Evolutionary conservation across 768 basidiomycete species (phyloP), one percentile per base, ranked within the genome.

Genomic region (Cystobasidium ongulense): DNA sequence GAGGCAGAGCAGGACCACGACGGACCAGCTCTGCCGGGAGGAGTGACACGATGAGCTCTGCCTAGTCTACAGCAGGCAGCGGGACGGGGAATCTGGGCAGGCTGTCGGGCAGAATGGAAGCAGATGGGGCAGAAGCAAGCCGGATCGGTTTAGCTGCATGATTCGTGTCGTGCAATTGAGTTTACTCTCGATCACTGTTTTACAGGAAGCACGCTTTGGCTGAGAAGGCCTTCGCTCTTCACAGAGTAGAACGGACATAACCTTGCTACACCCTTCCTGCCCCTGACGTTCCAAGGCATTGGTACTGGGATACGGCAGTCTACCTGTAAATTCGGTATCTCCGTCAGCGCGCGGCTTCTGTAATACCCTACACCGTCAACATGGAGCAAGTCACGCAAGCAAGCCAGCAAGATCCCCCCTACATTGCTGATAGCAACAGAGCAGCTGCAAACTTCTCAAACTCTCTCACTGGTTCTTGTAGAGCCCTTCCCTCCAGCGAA

Each of bases 401-500:
- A n/a, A n/a, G n/a, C n/a, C n/a, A n/a, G n/a, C 46, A 50, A 50
- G 46, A 50, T 50, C 46, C 46, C 18, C 18, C 46, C n/a, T 50
- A 50, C 21, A 11, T 50, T 11, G 46, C 5, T 3, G 46, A 11
- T 17, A 50, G 46, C 21, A n/a, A 50, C 18, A 50, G 46, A n/a
- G 46, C 46, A 8, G 46, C 46, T 8, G 15, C 46, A 21, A 50
- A 50, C 46, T 50, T 50, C 10, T 50, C 46, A 7, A 50, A 50
- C 46, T 50, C 46, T 8, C 46, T 50, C 18, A 50, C 46, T 33
- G 38, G 25, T 11, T 4, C 23, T 1, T 67, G 65, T 31, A 23
- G 65, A 23, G 29, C 65, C 21, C 15, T 67, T 11, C 53, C 68
- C 21, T 10, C 68, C 4, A 71, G 68, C 68, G 68, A 59, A 33